Percentiles rank a stretch among this genome's conserved stretches.
These are phyloP conservation scores for Neurospora sp. DNA, from an alignment of 495 filamentous ascomycete genomes.

Conservation along the genomic window DNA sequence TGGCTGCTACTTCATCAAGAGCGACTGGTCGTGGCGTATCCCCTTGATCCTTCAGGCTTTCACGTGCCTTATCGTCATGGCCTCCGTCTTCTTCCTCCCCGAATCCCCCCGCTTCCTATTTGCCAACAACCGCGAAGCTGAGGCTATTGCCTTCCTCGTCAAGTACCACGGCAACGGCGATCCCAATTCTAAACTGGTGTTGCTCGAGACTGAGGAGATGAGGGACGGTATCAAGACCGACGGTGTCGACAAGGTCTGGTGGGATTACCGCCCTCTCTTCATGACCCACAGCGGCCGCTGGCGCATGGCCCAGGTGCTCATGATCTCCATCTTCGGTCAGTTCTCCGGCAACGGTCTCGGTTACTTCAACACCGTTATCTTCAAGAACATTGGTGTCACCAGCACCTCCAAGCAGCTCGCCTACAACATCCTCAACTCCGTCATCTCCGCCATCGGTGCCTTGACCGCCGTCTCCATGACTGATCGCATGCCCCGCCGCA, in stretches of 20 bases:
- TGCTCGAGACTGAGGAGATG: constrained; percentile 50
- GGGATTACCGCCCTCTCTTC: constrained; percentile 37
- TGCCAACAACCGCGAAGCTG: constrained; percentile 40
- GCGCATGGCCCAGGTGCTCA: constrained; percentile 37
- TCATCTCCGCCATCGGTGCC: constrained; percentile 35
- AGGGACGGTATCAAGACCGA: constrained; percentile 45
- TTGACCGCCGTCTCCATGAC: constrained; percentile 32
- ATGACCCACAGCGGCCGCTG: constrained; percentile 36
- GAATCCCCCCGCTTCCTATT: constrained; percentile 56
- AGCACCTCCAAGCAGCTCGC: constrained; percentile 28
- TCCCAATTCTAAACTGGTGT: constrained; percentile 41
- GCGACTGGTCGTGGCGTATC: constrained; percentile 35
- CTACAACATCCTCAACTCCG: constrained; percentile 38
- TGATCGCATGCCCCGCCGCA: constrained; percentile 36
- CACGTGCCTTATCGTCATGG: constrained; percentile 38
- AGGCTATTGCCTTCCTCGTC: constrained; percentile 43
- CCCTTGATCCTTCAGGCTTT: constrained; percentile 38
- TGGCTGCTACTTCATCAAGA: constrained; percentile 32
- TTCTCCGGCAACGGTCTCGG: constrained; percentile 40
- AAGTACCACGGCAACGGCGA: constrained; percentile 52
- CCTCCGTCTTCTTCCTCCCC: constrained; percentile 48
- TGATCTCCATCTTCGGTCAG: constrained; percentile 46
- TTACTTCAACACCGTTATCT: constrained; percentile 32
- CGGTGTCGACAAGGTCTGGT: constrained; percentile 43
- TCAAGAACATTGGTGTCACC: constrained; percentile 22